A percentile compares a stretch with the other conserved stretches of the same genome.
Evolutionary conservation across 768 basidiomycete genomes (phyloP).

Genomic region (Rhizopogon sp.): DNA sequence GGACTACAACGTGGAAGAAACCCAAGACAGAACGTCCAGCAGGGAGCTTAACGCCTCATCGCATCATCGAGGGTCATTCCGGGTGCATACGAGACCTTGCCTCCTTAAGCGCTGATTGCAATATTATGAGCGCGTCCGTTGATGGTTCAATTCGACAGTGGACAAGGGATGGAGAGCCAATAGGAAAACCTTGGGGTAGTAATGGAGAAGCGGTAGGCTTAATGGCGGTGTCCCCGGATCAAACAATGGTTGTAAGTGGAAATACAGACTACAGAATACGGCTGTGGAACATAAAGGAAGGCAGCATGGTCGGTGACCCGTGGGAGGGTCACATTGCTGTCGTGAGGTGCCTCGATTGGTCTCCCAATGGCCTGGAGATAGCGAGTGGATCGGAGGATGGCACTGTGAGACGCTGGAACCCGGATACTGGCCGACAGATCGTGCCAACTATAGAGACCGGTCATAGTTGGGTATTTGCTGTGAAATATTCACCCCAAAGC

Average conservation of each 20-base stretch:
- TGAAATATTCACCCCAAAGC: background rate
- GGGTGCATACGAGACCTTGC: background rate
- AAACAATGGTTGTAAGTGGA: background rate
- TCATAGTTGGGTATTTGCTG: background rate
- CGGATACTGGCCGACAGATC: background rate
- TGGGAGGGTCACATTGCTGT: background rate
- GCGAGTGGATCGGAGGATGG: slow-evolving; percentile 9
- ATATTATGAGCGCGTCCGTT: background rate
- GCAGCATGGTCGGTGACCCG: background rate
- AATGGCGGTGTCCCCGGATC: background rate
- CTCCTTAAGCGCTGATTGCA: background rate
- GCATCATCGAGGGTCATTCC: background rate
- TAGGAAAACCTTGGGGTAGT: background rate
- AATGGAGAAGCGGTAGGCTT: background rate
- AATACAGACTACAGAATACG: background rate
- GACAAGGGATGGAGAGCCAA: background rate
- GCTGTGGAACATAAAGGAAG: background rate
- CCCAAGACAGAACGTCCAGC: background rate
- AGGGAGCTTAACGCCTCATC: background rate
- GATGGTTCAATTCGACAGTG: background rate
- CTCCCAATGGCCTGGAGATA: slow-evolving; percentile 7
- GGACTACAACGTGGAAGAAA: background rate
- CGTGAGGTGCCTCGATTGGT: slow-evolving; percentile 5
- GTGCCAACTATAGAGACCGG: background rate
- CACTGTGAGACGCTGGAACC: slow-evolving; percentile 11